Evolutionary conservation across 495 filamentous ascomycete species (phyloP).

Genomic region (Aspergillus sparsus): DNA sequence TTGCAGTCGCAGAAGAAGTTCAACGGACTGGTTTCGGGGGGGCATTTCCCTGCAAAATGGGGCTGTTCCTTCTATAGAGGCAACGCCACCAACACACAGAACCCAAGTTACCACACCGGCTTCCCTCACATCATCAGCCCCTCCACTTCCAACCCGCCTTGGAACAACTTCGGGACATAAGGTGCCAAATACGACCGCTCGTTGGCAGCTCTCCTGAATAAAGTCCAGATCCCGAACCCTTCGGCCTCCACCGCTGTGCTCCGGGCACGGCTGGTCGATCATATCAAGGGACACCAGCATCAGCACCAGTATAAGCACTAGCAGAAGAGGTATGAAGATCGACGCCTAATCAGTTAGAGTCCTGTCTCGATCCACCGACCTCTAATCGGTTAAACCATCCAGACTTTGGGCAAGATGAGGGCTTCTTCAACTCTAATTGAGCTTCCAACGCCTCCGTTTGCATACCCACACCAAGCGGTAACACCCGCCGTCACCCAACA

Average conservation of each 20-base stretch:
- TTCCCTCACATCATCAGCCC: slow-evolving; percentile 21
- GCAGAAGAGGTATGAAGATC: slow-evolving; percentile 18
- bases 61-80: slow-evolving; percentile 29
- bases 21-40: slow-evolving; percentile 7
- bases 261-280: slow-evolving; percentile 26
- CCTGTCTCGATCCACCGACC: slow-evolving; percentile 6
- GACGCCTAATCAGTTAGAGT: slow-evolving; percentile 16
- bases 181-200: slow-evolving; percentile 15
- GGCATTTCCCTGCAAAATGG: slow-evolving; percentile 36
- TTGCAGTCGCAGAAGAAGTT: neutral
- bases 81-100: slow-evolving; percentile 25
- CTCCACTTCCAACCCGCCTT: slow-evolving; percentile 11
- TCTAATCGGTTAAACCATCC: slow-evolving; percentile 1
- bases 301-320: neutral
- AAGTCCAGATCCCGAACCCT: slow-evolving; percentile 27
- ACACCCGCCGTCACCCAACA: slow-evolving; percentile 15
- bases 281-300: slow-evolving; percentile 21
- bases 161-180: slow-evolving; percentile 6
- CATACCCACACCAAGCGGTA: slow-evolving; percentile 16
- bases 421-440: slow-evolving; percentile 30
- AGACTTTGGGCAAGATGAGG: slow-evolving; percentile 21
- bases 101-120: slow-evolving; percentile 15
- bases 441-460: slow-evolving; percentile 29
- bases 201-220: slow-evolving; percentile 18
- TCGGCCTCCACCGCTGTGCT: slow-evolving; percentile 31